Conservation (phyloP, 495 filamentous ascomycete species). For the Cudoniella acicularis region DNA sequence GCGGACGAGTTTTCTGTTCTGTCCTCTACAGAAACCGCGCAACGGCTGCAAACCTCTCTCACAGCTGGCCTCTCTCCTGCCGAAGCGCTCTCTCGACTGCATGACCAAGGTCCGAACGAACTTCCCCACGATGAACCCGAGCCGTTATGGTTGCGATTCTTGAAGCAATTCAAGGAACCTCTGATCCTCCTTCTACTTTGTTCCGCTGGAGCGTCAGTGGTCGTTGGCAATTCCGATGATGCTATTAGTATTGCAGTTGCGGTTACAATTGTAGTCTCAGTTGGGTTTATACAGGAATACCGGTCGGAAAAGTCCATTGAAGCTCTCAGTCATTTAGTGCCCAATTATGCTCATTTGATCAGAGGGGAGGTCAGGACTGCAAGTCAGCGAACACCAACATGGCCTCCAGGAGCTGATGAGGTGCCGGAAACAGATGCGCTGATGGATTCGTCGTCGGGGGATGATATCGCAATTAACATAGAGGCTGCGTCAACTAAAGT, state of each 20-base stretch:
- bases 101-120: slow-evolving; percentile 86
- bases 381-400: slow-evolving; percentile 36
- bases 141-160: slow-evolving; percentile 88
- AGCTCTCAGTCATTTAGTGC: slow-evolving; percentile 87
- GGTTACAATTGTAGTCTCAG: slow-evolving; percentile 93
- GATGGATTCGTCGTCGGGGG: slow-evolving; percentile 27
- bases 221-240: slow-evolving; percentile 95
- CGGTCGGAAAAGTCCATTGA: slow-evolving; percentile 96
- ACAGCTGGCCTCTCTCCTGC: slow-evolving; percentile 72
- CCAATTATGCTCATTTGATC: slow-evolving; percentile 89
- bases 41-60: slow-evolving; percentile 77
- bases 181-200: slow-evolving; percentile 83
- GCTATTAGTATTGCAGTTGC: slow-evolving; percentile 92
- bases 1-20: slow-evolving; percentile 48
- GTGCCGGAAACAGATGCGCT: slow-evolving; percentile 26
- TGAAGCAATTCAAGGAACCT: slow-evolving; percentile 95
- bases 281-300: slow-evolving; percentile 97
- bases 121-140: slow-evolving; percentile 91
- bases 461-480: slow-evolving; percentile 42
- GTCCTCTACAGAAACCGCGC: slow-evolving; percentile 71
- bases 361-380: slow-evolving; percentile 44
- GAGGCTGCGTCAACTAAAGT: slow-evolving; percentile 78
- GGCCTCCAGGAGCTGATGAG: slow-evolving; percentile 34
- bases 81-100: slow-evolving; percentile 74
- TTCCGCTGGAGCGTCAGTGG: slow-evolving; percentile 82